Evolutionary conservation across 2,329 filamentous ascomycete genomes (phyloP), one percentile per base, ranked within the genome.

Genomic region (Pseudogymnoascus sp.): DNA sequence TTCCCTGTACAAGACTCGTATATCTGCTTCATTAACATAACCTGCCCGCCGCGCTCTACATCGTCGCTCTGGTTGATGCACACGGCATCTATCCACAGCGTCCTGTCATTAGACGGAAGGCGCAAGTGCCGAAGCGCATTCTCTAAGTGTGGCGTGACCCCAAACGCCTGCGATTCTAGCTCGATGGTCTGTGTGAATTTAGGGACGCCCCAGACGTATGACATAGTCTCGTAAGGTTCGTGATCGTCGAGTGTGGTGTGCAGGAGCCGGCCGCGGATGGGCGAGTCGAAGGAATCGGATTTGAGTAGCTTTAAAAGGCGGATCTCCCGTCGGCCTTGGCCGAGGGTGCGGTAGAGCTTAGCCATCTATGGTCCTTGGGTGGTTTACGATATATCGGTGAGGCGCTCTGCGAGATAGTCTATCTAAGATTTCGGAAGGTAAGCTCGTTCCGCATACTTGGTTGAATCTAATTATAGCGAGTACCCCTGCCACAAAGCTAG

Each of bases 161-260:
- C 29, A n/a, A 59, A 23, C 23, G 38, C 19, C 21, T 42, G 46
- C 23, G 33, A 38, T 46, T 26, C 46, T 9, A 64, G 21, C n/a
- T 44, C 26, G 15, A 63, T 46, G 11, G 61, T 59, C 46, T 46
- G 35, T 26, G 50, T 38, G 38, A 62, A 63, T n/a, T 19, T 60
- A 4, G 46, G 60, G 56, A 72, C 70, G 1, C 72, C 72, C 73
- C 72, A 73, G 0, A 71, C 71, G 62, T 75, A 75, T 0, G 74
- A 75, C 1, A 75, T 63, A 2, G 74, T 72, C 31, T 68, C 62
- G 38, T 73, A 74, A 17, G 26, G 44, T 13, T 44, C 31, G 2
- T 37, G 37, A 23, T 63, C 56, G 9, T 44, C 56, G 19, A 63
- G 44, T n/a, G 46, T 31, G 26, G 46, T 53, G 26, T 53, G 46